A percentile compares a stretch with the other conserved stretches of the same genome.
Conservation (phyloP, 148 eudicot genomes). For the Gaultheria prostrata region DNA sequence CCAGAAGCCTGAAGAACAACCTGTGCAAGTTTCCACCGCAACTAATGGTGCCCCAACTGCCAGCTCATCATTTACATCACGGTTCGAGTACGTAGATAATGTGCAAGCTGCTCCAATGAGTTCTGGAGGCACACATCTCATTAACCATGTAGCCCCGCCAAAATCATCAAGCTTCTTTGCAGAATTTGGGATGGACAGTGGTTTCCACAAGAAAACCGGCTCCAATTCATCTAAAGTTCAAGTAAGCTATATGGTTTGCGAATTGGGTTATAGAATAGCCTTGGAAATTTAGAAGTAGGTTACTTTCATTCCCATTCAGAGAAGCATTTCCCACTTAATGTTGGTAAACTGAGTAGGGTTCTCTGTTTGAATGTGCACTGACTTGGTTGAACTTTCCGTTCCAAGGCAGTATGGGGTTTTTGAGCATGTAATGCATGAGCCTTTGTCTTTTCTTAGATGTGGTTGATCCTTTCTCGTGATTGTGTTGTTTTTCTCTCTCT, state of each 20-base stretch:
- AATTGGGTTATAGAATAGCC: not conserved
- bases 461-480: not conserved
- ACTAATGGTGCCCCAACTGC: slow-evolving; percentile 39
- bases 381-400: not conserved
- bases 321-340: slow-evolving; percentile 8
- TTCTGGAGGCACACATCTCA: slow-evolving; percentile 51
- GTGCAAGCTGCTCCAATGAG: slow-evolving; percentile 47
- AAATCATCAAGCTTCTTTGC: slow-evolving; percentile 80
- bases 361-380: not conserved
- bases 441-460: not conserved
- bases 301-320: not conserved
- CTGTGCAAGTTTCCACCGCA: slow-evolving; percentile 64
- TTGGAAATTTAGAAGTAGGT: not conserved
- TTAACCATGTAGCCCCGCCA: slow-evolving; percentile 78
- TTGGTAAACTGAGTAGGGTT: not conserved
- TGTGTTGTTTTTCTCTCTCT: not conserved
- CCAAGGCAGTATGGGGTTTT: not conserved
- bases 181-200: slow-evolving; percentile 97
- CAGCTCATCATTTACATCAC: slow-evolving; percentile 65
- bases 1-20: slow-evolving; percentile 91
- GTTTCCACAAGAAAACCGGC: slow-evolving; percentile 58
- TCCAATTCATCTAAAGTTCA: slow-evolving; percentile 70
- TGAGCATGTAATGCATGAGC: not conserved
- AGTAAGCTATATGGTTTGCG: slow-evolving; percentile 36
- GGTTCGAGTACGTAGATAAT: slow-evolving; percentile 83